Evolutionary conservation across 495 filamentous ascomycete species (phyloP), one percentile per base, ranked within the genome.

Genomic region (Astrothelium macrocarpum): DNA sequence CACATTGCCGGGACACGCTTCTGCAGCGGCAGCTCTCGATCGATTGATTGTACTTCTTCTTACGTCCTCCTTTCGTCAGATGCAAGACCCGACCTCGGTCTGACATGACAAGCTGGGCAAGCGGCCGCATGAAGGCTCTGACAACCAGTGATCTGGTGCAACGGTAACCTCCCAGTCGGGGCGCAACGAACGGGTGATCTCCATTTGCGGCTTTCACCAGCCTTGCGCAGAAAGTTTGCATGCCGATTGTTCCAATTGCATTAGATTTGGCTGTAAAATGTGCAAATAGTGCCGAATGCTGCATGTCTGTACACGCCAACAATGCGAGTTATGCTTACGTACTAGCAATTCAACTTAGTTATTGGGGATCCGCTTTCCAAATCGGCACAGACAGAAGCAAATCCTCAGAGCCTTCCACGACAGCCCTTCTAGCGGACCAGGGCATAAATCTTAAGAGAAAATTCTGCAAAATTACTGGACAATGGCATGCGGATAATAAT

Each of bases 121-220:
- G 49, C 49, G 49, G 49, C 49, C 25, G 49, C 20, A 29, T 9
- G 49, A 26, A n/a, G 20, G 49, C 49, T 56, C 49, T 29, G 49
- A 29, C 49, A 56, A 25, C 49, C 49, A 56, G 49, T 56, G 49
- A 56, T 56, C 49, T 56, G 49, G 49, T 56, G 49, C 49, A 56
- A 56, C 49, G 49, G 49, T 56, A 29, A 56, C 49, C 49, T 29
- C 16, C 20, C 25, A 25, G 49, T 2, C 25, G 49, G n/a, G 49
- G 49, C 49, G 49, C 49, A 56, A 56, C 25, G 49, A 25, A 56
- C 49, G 49, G 49, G 49, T 56, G 49, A 56, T 56, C 49, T 28
- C 49, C 49, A 25, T 29, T 56, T 56, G 49, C 49, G 49, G 23
- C 49, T 56, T 29, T 39, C n/a, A 16, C 45, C 45, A 49, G 45